Conservation (phyloP, 257 asterid species). For the Solanum virginianum region DNA sequence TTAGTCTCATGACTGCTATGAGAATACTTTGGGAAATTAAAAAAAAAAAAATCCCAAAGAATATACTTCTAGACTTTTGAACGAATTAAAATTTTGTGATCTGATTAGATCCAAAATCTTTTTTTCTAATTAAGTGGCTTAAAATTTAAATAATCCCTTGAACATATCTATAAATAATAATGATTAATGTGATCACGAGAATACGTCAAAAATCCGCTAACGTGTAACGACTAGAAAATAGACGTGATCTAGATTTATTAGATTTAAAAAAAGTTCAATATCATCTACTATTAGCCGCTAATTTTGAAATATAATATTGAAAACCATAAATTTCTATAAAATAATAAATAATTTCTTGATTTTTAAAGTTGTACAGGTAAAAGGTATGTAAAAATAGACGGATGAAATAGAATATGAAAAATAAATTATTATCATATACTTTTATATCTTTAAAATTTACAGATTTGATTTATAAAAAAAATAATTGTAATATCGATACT, state of each 20-base stretch:
- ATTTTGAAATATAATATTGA: neutral
- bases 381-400: too few relatives aligned
- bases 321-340: too few relatives aligned
- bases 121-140: neutral
- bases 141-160: neutral
- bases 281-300: too few relatives aligned
- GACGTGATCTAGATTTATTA: neutral
- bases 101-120: neutral
- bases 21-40: too few relatives aligned
- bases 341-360: too few relatives aligned
- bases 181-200: neutral
- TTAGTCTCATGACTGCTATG: too few relatives aligned
- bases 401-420: too few relatives aligned
- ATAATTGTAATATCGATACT: neutral
- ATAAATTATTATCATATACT: too few relatives aligned
- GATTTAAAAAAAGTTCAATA: too few relatives aligned
- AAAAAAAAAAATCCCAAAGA: neutral
- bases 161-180: neutral
- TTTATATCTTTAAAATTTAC: neutral
- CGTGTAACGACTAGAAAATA: neutral
- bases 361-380: too few relatives aligned
- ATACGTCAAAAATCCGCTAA: neutral
- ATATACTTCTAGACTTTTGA: neutral
- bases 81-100: neutral
- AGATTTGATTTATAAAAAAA: neutral